These are phyloP conservation scores for Fusarium tricinctum DNA, from an alignment of 2,329 filamentous ascomycete species.

Conservation along the genomic window DNA sequence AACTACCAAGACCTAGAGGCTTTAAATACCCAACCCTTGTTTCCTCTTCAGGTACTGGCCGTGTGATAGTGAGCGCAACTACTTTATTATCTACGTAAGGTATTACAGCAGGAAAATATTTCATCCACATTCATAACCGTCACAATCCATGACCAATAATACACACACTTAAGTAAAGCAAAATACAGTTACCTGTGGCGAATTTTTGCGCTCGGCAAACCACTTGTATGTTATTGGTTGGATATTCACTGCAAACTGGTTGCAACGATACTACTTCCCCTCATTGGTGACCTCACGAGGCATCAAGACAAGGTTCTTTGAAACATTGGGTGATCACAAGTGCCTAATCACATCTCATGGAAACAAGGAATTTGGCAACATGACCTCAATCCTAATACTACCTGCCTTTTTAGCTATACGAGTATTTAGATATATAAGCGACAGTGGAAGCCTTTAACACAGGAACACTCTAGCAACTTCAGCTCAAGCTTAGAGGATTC, in stretches of 20 bases:
- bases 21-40: too few species aligned
- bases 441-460: background rate
- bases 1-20: too few species aligned
- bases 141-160: too few species aligned
- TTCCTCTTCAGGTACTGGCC: too few species aligned
- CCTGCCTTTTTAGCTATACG: background rate
- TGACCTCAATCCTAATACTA: background rate
- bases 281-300: constrained; percentile 27
- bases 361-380: fast-evolving
- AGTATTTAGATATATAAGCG: background rate
- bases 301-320: background rate
- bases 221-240: background rate
- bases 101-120: too few species aligned
- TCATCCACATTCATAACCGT: too few species aligned
- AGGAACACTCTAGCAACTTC: background rate
- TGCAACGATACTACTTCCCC: constrained; percentile 2
- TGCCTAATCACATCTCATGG: background rate
- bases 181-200: background rate
- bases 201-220: background rate
- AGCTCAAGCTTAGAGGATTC: background rate
- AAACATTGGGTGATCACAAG: constrained; percentile 11
- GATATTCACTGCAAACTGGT: background rate
- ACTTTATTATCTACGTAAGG: too few species aligned
- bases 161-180: background rate
- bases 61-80: too few species aligned